A percentile compares a stretch with the other conserved stretches of the same genome.
phyloP scores from a whole-genome alignment of 805 yeast species.

The Candida germanica region DNA sequence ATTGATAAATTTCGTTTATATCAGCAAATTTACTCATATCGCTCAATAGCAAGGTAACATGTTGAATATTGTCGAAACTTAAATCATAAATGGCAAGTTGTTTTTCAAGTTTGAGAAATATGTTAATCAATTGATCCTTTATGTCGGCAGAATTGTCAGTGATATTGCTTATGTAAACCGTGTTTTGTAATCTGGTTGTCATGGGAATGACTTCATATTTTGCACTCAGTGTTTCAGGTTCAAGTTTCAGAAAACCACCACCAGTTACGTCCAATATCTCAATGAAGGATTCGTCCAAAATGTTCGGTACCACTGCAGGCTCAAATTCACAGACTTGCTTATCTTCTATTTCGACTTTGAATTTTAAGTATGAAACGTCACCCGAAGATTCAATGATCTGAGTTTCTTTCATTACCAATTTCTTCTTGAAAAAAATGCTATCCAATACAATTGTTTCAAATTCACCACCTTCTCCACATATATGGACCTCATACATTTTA shows the following conservation, averaged over 20 bases:
- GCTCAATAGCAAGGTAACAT: conserved; percentile 55
- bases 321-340: conserved; percentile 19
- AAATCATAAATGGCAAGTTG: conserved; percentile 29
- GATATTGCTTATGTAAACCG: conserved; percentile 28
- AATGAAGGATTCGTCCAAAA: conserved; percentile 42
- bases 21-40: conserved; percentile 63
- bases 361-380: conserved; percentile 65
- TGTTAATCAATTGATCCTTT: conserved; percentile 43
- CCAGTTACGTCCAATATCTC: conserved; percentile 21
- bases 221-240: conserved; percentile 4
- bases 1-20: conserved; percentile 61
- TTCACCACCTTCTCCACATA: conserved; percentile 99
- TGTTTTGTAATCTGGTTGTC: conserved; percentile 6
- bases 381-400: conserved; percentile 46
- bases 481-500: conserved; percentile 71
- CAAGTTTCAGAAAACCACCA: conserved; percentile 5
- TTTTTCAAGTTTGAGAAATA: conserved; percentile 43
- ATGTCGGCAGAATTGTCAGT: conserved; percentile 17
- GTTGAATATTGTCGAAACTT: conserved; percentile 49
- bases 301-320: conserved; percentile 24
- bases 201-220: background rate
- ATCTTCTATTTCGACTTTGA: conserved; percentile 49
- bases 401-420: conserved; percentile 41
- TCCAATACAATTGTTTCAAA: conserved; percentile 91
- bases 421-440: conserved; percentile 74